phyloP scores from a whole-genome alignment of 371 early-diverging fungal species.

The Nematocida parisii region DNA sequence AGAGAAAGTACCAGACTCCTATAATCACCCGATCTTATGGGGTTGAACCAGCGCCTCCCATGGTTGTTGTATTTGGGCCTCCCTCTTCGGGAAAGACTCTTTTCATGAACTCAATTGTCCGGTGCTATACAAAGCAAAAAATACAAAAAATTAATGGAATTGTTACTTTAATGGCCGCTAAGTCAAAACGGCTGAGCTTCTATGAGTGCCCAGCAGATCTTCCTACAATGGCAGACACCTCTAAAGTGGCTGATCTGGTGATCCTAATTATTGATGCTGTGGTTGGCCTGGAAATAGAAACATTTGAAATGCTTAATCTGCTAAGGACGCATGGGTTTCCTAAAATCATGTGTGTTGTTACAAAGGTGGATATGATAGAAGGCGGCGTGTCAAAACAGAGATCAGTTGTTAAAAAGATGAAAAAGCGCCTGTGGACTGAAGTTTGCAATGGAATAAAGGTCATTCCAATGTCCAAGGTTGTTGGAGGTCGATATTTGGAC shows the following conservation, averaged over 20 bases:
- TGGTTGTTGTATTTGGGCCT: constrained; percentile 64
- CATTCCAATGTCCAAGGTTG: constrained; percentile 54
- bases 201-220: constrained; percentile 73
- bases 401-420: constrained; percentile 56
- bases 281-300: constrained; percentile 92
- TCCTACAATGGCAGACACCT: constrained; percentile 89
- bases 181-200: constrained; percentile 58
- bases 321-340: constrained; percentile 93
- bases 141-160: constrained; percentile 55
- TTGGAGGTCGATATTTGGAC: constrained; percentile 53
- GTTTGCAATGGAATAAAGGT: constrained; percentile 62
- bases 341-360: constrained; percentile 72
- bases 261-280: constrained; percentile 87
- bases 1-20: constrained; percentile 54
- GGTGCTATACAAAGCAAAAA: constrained; percentile 59
- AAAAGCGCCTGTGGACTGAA: constrained; percentile 64
- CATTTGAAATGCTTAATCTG: constrained; percentile 93
- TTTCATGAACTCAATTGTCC: constrained; percentile 57
- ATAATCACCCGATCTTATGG: constrained; percentile 35
- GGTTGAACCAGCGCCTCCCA: constrained; percentile 62
- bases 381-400: constrained; percentile 47
- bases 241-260: constrained; percentile 91
- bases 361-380: constrained; percentile 42
- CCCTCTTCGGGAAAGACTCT: constrained; percentile 63
- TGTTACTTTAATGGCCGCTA: constrained; percentile 60